A percentile compares a stretch with the other conserved stretches of the same genome.
Evolutionary conservation across 345 rosid species (phyloP).

Genomic region (Xanthoceras sorbifolium): DNA sequence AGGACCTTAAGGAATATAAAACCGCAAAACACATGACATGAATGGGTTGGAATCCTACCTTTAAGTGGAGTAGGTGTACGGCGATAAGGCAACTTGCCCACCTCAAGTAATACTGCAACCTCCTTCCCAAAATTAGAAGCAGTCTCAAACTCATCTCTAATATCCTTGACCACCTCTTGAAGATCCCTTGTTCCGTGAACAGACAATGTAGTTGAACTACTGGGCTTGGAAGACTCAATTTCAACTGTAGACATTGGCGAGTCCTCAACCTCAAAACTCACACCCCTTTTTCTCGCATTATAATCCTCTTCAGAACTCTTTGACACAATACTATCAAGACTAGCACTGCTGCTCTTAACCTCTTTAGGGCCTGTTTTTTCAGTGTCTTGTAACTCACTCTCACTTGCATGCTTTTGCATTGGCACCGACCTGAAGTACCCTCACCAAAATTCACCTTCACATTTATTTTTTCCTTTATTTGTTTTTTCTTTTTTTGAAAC

Average conservation of each 20-base stretch:
- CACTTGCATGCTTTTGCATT: constrained; percentile 21
- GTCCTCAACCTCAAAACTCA: constrained; percentile 79
- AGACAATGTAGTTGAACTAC: constrained; percentile 66
- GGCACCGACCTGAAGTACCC: constrained; percentile 67
- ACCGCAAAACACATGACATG: neutral
- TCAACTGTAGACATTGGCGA: constrained; percentile 33
- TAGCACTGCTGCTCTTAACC: constrained; percentile 34
- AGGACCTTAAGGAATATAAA: neutral
- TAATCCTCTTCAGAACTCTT: constrained; percentile 53
- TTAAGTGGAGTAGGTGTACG: constrained; percentile 51
- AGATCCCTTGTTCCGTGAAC: constrained; percentile 81
- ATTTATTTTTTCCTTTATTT: constrained; percentile 32
- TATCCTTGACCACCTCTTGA: constrained; percentile 78
- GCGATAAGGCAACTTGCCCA: constrained; percentile 81
- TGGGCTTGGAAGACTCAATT: constrained; percentile 58
- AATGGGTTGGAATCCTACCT: constrained; percentile 43
- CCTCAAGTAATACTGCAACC: constrained; percentile 90
- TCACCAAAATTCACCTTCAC: constrained; percentile 44
- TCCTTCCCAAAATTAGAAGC: constrained; percentile 82
- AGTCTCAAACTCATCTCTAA: constrained; percentile 78
- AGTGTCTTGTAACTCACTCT: constrained; percentile 19
- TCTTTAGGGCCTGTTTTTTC: constrained; percentile 38
- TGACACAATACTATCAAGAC: constrained; percentile 47
- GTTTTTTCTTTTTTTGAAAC: constrained; percentile 43
- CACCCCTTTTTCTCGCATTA: constrained; percentile 54